These are phyloP conservation scores for Euphorbia lathyris DNA, from an alignment of 345 rosid species.

Conservation along the genomic window DNA sequence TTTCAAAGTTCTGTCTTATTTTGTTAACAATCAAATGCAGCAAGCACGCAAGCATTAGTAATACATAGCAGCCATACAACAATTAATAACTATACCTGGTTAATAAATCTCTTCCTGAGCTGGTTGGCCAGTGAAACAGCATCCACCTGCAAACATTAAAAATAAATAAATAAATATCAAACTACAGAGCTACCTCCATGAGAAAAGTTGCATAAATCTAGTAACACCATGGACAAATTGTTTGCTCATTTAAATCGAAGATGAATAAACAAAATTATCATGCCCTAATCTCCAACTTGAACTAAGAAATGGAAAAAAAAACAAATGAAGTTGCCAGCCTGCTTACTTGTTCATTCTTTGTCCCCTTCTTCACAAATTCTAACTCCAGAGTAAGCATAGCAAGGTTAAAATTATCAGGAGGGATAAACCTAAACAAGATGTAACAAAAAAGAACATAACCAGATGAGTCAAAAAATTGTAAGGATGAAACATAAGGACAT, in stretches of 20 bases:
- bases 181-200: neutral
- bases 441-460: neutral
- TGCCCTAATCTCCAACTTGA: neutral
- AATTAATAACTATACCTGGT: conserved; percentile 52
- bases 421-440: conserved; percentile 55
- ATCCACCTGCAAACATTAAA: conserved; percentile 57
- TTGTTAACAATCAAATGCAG: neutral
- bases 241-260: neutral
- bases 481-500: neutral
- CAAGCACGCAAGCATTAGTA: neutral
- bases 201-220: conserved; percentile 6
- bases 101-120: conserved; percentile 66
- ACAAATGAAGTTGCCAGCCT: neutral
- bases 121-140: conserved; percentile 77
- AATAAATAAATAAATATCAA: neutral
- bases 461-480: neutral
- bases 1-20: neutral
- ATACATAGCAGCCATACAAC: neutral
- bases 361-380: conserved; percentile 91
- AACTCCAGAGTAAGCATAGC: conserved; percentile 77
- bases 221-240: neutral
- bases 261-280: conserved; percentile 11
- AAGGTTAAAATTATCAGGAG: conserved; percentile 70
- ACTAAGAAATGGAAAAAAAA: neutral
- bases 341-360: conserved; percentile 77